Evolutionary conservation across 768 basidiomycete species (phyloP).

Genomic region (Lactarius quietus): DNA sequence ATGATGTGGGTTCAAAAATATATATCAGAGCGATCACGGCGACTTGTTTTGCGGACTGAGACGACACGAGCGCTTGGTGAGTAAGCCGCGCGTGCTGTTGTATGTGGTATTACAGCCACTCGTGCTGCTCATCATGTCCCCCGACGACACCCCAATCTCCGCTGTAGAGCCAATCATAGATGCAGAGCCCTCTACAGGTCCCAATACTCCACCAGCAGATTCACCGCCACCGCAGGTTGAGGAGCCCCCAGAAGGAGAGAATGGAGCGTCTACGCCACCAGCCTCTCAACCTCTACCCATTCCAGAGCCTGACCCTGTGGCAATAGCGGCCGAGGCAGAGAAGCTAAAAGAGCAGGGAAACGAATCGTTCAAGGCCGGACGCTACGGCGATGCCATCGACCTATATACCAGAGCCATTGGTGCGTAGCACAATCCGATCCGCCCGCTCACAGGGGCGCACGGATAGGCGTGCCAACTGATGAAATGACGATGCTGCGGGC

Average conservation of each 20-base stretch:
- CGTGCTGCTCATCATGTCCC: slow-evolving; percentile 8
- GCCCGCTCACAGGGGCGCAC: not conserved
- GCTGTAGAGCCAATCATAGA: not conserved
- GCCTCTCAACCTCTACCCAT: not conserved
- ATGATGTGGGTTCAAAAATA: not conserved
- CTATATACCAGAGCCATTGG: slow-evolving; percentile 76
- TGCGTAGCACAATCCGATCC: slow-evolving; percentile 26
- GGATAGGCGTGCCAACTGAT: not conserved
- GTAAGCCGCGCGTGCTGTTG: slow-evolving; percentile 8
- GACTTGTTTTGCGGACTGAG: no score
- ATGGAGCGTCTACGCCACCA: not conserved
- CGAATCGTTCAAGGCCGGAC: slow-evolving; percentile 61
- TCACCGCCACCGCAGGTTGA: not conserved
- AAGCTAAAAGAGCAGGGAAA: slow-evolving; percentile 74
- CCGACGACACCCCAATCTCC: slow-evolving; percentile 8
- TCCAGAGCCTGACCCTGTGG: slow-evolving; percentile 29
- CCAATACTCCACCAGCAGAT: not conserved
- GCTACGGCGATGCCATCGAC: slow-evolving; percentile 66
- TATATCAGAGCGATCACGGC: no score
- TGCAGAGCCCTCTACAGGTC: not conserved
- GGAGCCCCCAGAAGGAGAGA: not conserved
- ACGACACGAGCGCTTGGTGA: slow-evolving; percentile 8
- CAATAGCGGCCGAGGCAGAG: slow-evolving; percentile 50
- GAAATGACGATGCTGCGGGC: not conserved
- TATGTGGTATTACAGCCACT: not conserved